Conservation (phyloP, 2,329 filamentous ascomycete species). For the Fusarium tjaetaba region DNA sequence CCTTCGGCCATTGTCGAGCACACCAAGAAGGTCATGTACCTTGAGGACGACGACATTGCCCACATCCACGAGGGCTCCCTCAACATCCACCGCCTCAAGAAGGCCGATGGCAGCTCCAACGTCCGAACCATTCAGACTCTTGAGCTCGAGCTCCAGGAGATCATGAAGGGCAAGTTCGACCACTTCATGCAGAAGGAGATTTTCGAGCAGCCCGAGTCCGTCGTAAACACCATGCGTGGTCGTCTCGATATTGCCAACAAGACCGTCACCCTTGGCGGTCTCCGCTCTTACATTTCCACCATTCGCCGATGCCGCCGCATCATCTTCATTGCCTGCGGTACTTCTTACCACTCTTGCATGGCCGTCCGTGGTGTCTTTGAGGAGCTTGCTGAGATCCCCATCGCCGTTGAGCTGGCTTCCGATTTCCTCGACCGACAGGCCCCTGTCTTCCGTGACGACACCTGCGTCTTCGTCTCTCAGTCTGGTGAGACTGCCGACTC, state of each 20-base stretch:
- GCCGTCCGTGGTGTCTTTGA: constrained; percentile 97
- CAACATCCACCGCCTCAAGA: constrained; percentile 98
- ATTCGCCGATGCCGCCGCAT: constrained; percentile 97
- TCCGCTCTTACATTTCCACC: constrained; percentile 95
- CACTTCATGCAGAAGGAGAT: constrained; percentile 99
- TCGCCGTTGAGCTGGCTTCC: constrained; percentile 94
- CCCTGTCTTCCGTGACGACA: constrained; percentile 99
- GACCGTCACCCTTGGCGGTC: constrained; percentile 92
- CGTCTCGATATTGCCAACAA: constrained; percentile 94
- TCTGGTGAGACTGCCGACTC: constrained; percentile 99
- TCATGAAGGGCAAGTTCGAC: constrained; percentile 99
- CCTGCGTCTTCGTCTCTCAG: constrained; percentile 98
- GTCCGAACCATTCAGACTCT: constrained; percentile 98
- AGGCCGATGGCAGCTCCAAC: constrained; percentile 96
- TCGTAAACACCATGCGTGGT: constrained; percentile 99
- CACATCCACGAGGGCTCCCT: constrained; percentile 99
- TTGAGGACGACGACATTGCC: constrained; percentile 99
- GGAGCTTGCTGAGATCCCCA: constrained; percentile 97
- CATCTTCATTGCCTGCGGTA: constrained; percentile 99
- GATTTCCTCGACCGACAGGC: constrained; percentile 98
- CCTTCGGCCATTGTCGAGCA: constrained; percentile 98
- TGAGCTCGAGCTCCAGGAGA: constrained; percentile 98
- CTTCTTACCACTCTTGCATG: constrained; percentile 99
- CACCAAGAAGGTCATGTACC: constrained; percentile 99
- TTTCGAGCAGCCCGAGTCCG: constrained; percentile 99